Conservation (phyloP, 2,329 filamentous ascomycete species). For the Neophaeococcomyces mojaviensis region DNA sequence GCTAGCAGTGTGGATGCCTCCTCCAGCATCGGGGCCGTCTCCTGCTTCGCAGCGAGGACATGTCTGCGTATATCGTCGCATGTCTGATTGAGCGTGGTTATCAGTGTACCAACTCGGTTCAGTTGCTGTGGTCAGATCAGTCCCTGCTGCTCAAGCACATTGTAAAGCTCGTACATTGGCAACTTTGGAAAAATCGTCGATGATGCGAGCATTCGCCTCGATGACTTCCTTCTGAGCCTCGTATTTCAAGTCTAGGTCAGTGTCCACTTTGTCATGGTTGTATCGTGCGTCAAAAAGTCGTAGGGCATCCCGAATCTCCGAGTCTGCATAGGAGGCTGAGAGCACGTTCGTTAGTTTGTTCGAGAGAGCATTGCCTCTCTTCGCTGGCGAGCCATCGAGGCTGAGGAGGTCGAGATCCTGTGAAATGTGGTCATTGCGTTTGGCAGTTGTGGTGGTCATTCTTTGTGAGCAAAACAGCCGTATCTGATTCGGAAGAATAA, state of each 20-base stretch:
- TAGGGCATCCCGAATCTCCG: conserved; percentile 81
- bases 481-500: too few species aligned
- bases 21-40: conserved; percentile 65
- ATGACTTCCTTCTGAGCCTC: conserved; percentile 85
- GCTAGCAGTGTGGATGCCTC: conserved; percentile 68
- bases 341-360: conserved; percentile 78
- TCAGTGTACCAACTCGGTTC: conserved; percentile 69
- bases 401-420: neutral
- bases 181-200: conserved; percentile 80
- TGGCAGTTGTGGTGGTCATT: neutral
- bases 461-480: neutral
- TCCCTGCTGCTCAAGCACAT: neutral
- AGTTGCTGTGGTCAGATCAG: conserved; percentile 58
- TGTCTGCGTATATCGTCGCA: conserved; percentile 75
- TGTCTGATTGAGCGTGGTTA: conserved; percentile 68
- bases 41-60: conserved; percentile 64
- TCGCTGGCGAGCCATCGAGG: conserved; percentile 9
- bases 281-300: conserved; percentile 66
- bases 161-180: conserved; percentile 59
- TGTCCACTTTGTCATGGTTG: conserved; percentile 67
- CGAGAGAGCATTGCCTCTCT: conserved; percentile 56
- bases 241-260: conserved; percentile 68
- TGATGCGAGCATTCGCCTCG: conserved; percentile 56
- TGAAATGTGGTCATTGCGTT: neutral
- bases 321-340: conserved; percentile 85